Evolutionary conservation across 352 stramenopile genomes (phyloP).

Genomic region (Thraustochytrium striatum): DNA sequence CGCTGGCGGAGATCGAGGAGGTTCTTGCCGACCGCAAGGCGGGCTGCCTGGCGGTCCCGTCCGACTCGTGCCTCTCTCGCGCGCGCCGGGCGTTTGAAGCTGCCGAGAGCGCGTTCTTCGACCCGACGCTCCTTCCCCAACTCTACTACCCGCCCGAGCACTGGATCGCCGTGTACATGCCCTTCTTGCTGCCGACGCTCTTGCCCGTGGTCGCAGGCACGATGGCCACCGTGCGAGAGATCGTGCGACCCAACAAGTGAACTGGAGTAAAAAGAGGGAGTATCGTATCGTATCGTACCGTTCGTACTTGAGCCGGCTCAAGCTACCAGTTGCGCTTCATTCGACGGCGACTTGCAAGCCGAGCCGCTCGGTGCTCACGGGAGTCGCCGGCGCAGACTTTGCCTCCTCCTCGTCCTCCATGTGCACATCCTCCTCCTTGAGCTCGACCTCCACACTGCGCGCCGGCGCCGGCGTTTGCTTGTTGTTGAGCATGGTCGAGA

Average conservation of each 20-base stretch:
- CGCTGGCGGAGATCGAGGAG: neutral
- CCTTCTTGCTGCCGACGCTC: neutral
- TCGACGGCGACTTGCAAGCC: no score
- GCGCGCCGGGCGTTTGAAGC: neutral
- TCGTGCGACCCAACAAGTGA: no score
- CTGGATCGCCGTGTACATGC: conserved; percentile 26
- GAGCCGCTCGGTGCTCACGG: no score
- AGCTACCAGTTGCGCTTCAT: no score
- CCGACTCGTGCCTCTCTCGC: neutral
- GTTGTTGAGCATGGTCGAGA: neutral
- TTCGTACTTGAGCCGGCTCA: no score
- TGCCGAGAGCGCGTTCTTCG: conserved; percentile 14
- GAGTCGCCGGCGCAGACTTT: no score
- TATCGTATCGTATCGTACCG: no score
- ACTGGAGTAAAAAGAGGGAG: no score
- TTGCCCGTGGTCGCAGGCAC: neutral
- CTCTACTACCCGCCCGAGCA: conserved; percentile 32
- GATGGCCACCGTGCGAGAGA: neutral
- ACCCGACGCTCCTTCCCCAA: conserved; percentile 22
- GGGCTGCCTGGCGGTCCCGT: neutral
- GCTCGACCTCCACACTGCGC: neutral
- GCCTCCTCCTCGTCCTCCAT: no score
- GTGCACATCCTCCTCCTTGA: neutral
- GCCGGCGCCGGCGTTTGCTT: neutral
- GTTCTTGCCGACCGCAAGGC: neutral